These are phyloP conservation scores for Saccharomyces mikatae DNA, from an alignment of 805 yeast species.

Conservation along the genomic window DNA sequence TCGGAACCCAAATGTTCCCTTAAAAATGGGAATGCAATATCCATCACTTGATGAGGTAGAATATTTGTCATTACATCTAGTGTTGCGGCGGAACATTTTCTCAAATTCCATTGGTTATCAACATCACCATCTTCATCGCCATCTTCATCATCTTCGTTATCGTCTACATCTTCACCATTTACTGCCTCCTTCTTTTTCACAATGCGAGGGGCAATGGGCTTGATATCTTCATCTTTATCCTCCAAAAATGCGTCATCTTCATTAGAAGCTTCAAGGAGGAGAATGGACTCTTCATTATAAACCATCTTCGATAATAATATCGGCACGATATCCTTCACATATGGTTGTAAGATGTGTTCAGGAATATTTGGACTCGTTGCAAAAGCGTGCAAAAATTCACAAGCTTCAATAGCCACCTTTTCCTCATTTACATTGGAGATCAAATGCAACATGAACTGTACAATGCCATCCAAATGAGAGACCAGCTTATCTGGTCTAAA, in stretches of 20 bases:
- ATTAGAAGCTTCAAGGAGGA: constrained; percentile 47
- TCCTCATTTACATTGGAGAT: constrained; percentile 52
- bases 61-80: constrained; percentile 69
- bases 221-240: constrained; percentile 81
- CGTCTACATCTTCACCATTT: constrained; percentile 34
- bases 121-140: constrained; percentile 65
- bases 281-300: constrained; percentile 73
- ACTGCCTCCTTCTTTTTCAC: constrained; percentile 35
- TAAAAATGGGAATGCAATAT: constrained; percentile 63
- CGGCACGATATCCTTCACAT: constrained; percentile 62
- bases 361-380: constrained; percentile 55
- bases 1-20: constrained; percentile 59
- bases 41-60: constrained; percentile 59
- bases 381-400: constrained; percentile 78
- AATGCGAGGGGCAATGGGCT: constrained; percentile 68
- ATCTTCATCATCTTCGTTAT: constrained; percentile 58
- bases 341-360: constrained; percentile 44
- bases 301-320: constrained; percentile 74
- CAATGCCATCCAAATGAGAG: constrained; percentile 80
- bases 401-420: constrained; percentile 80
- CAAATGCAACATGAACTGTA: constrained; percentile 74
- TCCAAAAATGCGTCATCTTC: constrained; percentile 70
- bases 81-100: constrained; percentile 93
- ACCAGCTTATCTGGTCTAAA: constrained; percentile 70
- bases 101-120: constrained; percentile 75